These are phyloP conservation scores for Naganishia sp. DNA, from an alignment of 1,284 basidiomycete genomes.

Conservation along the genomic window DNA sequence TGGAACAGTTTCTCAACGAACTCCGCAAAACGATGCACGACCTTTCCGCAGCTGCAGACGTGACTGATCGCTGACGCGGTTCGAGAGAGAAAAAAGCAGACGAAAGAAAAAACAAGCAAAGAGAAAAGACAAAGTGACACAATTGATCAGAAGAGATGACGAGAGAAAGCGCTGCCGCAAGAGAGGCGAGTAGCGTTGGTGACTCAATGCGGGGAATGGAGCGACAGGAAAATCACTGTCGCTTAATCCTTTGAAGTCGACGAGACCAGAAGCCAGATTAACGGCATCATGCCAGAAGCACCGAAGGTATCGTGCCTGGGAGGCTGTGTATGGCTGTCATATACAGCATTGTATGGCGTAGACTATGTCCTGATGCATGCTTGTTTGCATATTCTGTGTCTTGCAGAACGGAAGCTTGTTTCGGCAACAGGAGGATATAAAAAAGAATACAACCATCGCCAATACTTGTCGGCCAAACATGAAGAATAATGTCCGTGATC, in stretches of 20 bases:
- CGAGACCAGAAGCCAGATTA: too few relatives aligned
- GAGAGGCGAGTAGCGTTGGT: not conserved
- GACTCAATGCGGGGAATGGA: too few relatives aligned
- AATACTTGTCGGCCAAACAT: too few relatives aligned
- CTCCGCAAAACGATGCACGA: conserved; percentile 14
- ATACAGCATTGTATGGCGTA: not conserved
- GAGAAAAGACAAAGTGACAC: not conserved
- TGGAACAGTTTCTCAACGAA: conserved; percentile 17
- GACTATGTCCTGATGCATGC: too few relatives aligned
- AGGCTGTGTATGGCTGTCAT: not conserved
- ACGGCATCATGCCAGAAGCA: too few relatives aligned
- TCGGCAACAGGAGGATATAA: too few relatives aligned
- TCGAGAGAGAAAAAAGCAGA: not conserved
- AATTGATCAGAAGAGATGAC: not conserved
- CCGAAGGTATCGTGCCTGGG: not conserved
- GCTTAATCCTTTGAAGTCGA: too few relatives aligned
- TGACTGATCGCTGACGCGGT: not conserved
- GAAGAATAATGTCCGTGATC: too few relatives aligned
- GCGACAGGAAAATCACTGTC: too few relatives aligned
- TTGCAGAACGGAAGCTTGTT: too few relatives aligned
- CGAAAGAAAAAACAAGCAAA: not conserved
- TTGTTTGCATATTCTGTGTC: too few relatives aligned
- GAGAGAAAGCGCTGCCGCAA: not conserved
- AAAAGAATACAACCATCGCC: too few relatives aligned
- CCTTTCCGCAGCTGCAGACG: not conserved